Percentiles rank a stretch among this genome's conserved stretches.
These are phyloP conservation scores for Verticillium nubilum DNA, from an alignment of 2,329 filamentous ascomycete genomes.

Conservation along the genomic window DNA sequence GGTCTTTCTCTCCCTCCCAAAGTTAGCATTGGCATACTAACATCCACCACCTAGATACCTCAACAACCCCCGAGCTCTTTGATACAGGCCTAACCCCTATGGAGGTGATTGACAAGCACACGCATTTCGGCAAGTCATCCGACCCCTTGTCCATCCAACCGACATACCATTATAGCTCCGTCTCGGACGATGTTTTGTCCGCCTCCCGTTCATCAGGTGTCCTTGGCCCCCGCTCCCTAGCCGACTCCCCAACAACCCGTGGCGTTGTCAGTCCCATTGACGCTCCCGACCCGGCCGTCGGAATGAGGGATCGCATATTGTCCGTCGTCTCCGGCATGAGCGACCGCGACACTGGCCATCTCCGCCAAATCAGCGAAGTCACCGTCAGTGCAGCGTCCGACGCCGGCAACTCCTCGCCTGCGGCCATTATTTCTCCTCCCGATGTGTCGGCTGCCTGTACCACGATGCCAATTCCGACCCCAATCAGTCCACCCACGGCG, in stretches of 20 bases:
- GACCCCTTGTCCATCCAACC: conserved; percentile 19
- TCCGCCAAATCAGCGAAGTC: conserved; percentile 34
- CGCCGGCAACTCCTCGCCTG: neutral
- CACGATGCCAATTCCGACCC: neutral
- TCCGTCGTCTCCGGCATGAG: conserved; percentile 29
- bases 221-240: conserved; percentile 8
- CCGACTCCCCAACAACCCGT: neutral
- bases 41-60: conserved; percentile 3
- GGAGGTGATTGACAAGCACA: conserved; percentile 31
- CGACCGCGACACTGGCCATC: conserved; percentile 31
- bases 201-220: conserved; percentile 11
- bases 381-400: conserved; percentile 26
- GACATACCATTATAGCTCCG: conserved; percentile 18
- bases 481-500: neutral
- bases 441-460: neutral
- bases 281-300: neutral
- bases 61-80: conserved; percentile 34
- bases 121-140: conserved; percentile 18
- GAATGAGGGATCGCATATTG: neutral
- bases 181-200: conserved; percentile 11
- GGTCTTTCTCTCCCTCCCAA: too few relatives aligned
- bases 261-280: conserved; percentile 3
- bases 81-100: conserved; percentile 33
- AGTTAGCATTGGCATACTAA: too few relatives aligned
- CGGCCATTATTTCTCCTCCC: neutral